Base-by-base conservation (phyloP, 2,329 filamentous ascomycete genomes). In the Niveomyces coronatus region DNA sequence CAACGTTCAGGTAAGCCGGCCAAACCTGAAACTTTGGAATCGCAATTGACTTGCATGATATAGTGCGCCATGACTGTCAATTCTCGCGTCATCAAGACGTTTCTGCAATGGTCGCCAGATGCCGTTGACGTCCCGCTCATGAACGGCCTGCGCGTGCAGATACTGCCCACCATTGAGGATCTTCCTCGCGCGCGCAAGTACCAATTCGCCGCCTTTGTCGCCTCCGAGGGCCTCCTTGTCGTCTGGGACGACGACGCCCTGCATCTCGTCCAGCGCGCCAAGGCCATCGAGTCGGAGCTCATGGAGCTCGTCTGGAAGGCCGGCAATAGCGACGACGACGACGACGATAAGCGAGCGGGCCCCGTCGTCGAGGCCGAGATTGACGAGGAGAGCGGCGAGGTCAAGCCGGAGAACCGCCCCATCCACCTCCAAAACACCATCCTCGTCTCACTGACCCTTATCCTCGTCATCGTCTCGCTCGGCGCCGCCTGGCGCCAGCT, bases 221-320 rank as follows among this genome's bases (percentile, higher is more conserved):
- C 81, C 3, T 74, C 73, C 0, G 78, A 84, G 44, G 74, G 75
- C 4, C 64, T 88, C 5, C 63, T 91, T 1, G 65, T 89, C 2
- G 82, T 89, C 1, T 91, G 85, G 85, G 84, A 89, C 47, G 84
- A 89, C 47, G 82, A 88, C 40, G 74, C 83, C 1, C 65, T 80
- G 40, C 76, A 85, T 50, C 63, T 89, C 8, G 67, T 87, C 5
- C 62, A 74, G 39, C 69, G 83, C 39, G 84, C 82, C 31, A 77
- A 79, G 52, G 68, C 70, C 23, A 86, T 89, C 43, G 82, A 89
- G 57, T 72, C 74, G 3, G 80, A 86, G 54, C 65, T 89, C 30
- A 85, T 87, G 77, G 74, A 83, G 49, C 65, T 87, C 2, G 79
- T 87, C 3, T 86, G 82, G 82, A 75, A 76, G 54, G 70, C 69